Conservation (phyloP, 1,284 basidiomycete species). For the Rhodofomes roseus region DNA sequence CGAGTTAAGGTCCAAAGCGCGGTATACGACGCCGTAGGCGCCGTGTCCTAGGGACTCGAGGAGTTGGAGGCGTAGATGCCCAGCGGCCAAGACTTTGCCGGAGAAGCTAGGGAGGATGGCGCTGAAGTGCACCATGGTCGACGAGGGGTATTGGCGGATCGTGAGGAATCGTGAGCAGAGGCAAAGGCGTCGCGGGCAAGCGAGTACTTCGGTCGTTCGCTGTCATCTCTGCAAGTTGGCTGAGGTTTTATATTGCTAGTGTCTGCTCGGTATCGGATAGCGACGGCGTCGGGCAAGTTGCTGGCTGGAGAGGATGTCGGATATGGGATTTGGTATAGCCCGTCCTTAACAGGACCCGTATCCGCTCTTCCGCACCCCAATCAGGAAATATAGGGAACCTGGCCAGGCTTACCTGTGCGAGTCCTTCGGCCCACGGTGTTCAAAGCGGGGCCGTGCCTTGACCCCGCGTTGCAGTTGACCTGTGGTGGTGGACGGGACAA, state of each 20-base stretch:
- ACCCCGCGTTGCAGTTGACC: background rate
- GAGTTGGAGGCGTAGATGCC: constrained; percentile 31
- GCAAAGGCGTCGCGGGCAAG: background rate
- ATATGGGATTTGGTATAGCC: constrained; percentile 4
- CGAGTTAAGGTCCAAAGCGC: constrained; percentile 39
- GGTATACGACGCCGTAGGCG: constrained; percentile 68
- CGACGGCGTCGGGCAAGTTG: background rate
- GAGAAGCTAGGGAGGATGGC: constrained; percentile 25
- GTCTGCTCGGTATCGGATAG: background rate
- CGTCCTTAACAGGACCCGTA: background rate
- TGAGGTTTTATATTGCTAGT: background rate
- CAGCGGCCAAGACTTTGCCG: constrained; percentile 19
- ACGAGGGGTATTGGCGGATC: background rate
- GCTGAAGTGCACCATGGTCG: constrained; percentile 23
- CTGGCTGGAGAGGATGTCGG: constrained; percentile 1
- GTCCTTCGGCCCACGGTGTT: background rate
- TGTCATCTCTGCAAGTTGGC: background rate
- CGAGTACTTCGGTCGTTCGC: background rate
- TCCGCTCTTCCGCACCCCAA: constrained; percentile 5
- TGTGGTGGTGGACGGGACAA: background rate
- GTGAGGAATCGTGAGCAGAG: background rate
- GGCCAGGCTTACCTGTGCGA: background rate
- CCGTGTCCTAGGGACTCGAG: constrained; percentile 56
- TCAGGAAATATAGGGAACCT: background rate
- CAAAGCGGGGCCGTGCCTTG: background rate